Evolutionary conservation across 1,284 basidiomycete genomes (phyloP).

Genomic region (Malassezia obtusa): DNA sequence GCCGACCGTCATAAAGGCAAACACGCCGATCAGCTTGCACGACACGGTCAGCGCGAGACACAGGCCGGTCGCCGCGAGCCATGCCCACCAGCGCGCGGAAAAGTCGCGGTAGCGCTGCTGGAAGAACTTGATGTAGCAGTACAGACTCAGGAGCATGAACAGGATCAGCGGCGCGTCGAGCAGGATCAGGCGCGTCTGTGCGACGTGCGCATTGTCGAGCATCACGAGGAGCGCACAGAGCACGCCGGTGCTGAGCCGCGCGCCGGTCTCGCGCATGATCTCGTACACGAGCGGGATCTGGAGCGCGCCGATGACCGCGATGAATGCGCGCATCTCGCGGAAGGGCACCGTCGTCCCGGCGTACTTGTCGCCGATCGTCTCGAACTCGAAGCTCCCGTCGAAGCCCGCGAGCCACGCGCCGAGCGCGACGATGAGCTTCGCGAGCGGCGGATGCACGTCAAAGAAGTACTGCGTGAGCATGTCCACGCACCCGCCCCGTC

Average conservation of each 20-base stretch:
- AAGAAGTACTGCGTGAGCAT: constrained; percentile 75
- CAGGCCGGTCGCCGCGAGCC: constrained; percentile 80
- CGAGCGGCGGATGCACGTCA: constrained; percentile 86
- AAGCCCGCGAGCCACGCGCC: constrained; percentile 95
- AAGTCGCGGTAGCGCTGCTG: constrained; percentile 70
- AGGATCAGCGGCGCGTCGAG: constrained; percentile 89
- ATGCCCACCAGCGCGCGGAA: constrained; percentile 68
- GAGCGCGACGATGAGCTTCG: constrained; percentile 55
- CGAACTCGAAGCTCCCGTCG: constrained; percentile 84
- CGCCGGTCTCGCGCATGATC: constrained; percentile 96
- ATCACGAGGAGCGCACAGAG: constrained; percentile 77
- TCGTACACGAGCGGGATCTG: constrained; percentile 84
- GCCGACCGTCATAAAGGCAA: constrained; percentile 82
- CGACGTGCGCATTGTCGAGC: constrained; percentile 94
- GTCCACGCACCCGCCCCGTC: constrained; percentile 22
- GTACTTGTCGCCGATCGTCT: constrained; percentile 90
- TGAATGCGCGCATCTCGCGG: constrained; percentile 80
- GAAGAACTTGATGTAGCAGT: constrained; percentile 89
- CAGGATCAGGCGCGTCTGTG: constrained; percentile 88
- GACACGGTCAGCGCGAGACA: constrained; percentile 92
- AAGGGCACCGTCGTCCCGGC: constrained; percentile 78
- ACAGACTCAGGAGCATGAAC: constrained; percentile 87
- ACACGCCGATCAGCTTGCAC: constrained; percentile 93
- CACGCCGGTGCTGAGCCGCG: constrained; percentile 74
- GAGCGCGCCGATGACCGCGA: constrained; percentile 78